Conservation (phyloP, 2,329 filamentous ascomycete species). For the Parastagonospora avenae region DNA sequence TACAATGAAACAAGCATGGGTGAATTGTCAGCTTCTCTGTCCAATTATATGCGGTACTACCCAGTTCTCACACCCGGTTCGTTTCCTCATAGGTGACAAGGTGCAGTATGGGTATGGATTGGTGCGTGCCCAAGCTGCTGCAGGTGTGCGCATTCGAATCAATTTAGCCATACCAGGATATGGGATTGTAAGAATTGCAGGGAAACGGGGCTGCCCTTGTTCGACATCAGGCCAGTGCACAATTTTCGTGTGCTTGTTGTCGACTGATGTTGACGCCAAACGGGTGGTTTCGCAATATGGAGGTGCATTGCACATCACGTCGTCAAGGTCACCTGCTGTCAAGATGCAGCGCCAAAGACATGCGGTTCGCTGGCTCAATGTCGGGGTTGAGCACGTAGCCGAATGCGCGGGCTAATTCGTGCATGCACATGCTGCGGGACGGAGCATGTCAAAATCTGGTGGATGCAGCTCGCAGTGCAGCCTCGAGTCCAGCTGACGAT, state of each 20-base stretch:
- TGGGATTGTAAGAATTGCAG: too few relatives aligned
- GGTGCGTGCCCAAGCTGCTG: too few relatives aligned
- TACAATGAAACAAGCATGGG: too few relatives aligned
- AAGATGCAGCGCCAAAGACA: neutral
- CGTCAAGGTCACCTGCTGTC: constrained; percentile 9
- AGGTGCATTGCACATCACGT: constrained; percentile 1
- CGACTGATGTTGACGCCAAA: neutral
- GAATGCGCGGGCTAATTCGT: constrained; percentile 7
- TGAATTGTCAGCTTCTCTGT: too few relatives aligned
- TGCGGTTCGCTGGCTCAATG: constrained; percentile 10
- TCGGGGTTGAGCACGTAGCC: neutral
- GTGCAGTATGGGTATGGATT: too few relatives aligned
- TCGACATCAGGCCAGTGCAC: too few relatives aligned
- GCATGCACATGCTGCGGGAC: constrained; percentile 16
- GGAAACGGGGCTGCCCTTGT: too few relatives aligned
- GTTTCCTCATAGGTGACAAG: too few relatives aligned
- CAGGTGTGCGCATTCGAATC: too few relatives aligned
- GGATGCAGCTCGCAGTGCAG: constrained; percentile 11
- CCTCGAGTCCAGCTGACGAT: constrained; percentile 25
- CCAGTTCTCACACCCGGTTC: too few relatives aligned
- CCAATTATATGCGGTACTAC: too few relatives aligned
- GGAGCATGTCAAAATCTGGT: constrained; percentile 7
- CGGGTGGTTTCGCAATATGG: neutral
- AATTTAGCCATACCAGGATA: too few relatives aligned
- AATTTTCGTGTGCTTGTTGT: neutral